These are phyloP conservation scores for Globisporangium canariense DNA, from an alignment of 352 stramenopile genomes.

Conservation along the genomic window DNA sequence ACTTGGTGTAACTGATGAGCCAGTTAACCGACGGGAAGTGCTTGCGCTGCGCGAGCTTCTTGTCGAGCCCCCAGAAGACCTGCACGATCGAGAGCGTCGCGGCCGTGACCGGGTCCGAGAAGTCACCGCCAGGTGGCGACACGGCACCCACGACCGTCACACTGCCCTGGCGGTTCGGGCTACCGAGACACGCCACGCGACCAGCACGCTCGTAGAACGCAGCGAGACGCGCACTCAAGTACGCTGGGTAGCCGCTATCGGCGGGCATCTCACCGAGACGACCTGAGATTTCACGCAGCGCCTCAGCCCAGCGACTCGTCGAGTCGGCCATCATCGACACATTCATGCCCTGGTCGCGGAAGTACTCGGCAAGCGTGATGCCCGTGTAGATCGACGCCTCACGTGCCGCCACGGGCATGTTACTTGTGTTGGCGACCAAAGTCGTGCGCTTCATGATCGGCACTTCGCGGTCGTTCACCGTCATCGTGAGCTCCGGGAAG, in stretches of 20 bases:
- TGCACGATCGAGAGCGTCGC: conserved; percentile 99
- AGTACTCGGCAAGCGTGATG: conserved; percentile 99
- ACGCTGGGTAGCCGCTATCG: conserved; percentile 96
- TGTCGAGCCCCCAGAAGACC: conserved; percentile 99
- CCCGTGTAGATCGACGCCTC: conserved; percentile 99
- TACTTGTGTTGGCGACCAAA: conserved; percentile 99
- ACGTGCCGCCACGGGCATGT: conserved; percentile 99
- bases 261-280: conserved; percentile 99
- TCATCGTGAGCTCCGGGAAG: conserved; percentile 99
- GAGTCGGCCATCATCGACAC: conserved; percentile 99
- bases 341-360: conserved; percentile 98
- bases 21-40: conserved; percentile 99
- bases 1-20: conserved; percentile 99
- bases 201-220: conserved; percentile 99
- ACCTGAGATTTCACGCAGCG: conserved; percentile 99
- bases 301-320: conserved; percentile 99
- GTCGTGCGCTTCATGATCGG: conserved; percentile 99
- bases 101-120: conserved; percentile 99
- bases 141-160: conserved; percentile 99
- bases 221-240: conserved; percentile 97
- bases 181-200: conserved; percentile 96
- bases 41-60: conserved; percentile 99
- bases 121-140: conserved; percentile 98
- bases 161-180: conserved; percentile 95
- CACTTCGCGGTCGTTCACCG: conserved; percentile 95